Evolutionary conservation across 345 rosid species (phyloP), one percentile per base, ranked within the genome.

Genomic region (Brassica incana): DNA sequence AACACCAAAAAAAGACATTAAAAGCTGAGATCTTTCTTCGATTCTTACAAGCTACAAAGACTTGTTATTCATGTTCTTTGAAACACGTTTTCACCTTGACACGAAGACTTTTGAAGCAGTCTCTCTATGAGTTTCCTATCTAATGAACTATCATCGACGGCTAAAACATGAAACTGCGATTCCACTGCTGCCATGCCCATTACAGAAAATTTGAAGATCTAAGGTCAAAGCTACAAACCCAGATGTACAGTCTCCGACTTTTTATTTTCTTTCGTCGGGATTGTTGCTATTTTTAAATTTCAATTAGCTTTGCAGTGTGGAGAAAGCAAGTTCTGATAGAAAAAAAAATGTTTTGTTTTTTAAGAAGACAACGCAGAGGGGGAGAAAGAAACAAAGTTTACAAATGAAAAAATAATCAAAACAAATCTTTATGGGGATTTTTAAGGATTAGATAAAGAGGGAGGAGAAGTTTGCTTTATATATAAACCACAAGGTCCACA

Each of bases 61-160:
- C 3, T 50, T 45, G 12, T 45, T 40, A 40, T 40, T 50, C 58
- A n/a, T 12, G 58, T 50, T 50, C 58, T n/a, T 50, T 50, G 18
- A 50, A 43, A 12, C 54, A 12, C 8, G 11, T 11, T 12, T 11
- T 80, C 6, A 91, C 98, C 99, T 82, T 93, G 97, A 81, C 87
- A 95, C 0, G 98, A 95, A 62, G 98, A 95, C 81, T 89, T 91
- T 81, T 88, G 94, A 52, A 95, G 99, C 73, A 95, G 90, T 83
- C 85, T 87, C 78, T 95, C 98, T 15, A 93, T 93, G 61, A 95
- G 86, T 79, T 88, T 95, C 77, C 99, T 81, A 67, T 95, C 99
- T 1, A 90, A 80, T 32, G 88, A 60, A 75, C 92, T 90, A 76
- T 95, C 98, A 84, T 95, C 99, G 82, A 95, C 98, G 40, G 98